Conservation (phyloP, 2,329 filamentous ascomycete genomes). For the Incumbomyces delicatus region DNA sequence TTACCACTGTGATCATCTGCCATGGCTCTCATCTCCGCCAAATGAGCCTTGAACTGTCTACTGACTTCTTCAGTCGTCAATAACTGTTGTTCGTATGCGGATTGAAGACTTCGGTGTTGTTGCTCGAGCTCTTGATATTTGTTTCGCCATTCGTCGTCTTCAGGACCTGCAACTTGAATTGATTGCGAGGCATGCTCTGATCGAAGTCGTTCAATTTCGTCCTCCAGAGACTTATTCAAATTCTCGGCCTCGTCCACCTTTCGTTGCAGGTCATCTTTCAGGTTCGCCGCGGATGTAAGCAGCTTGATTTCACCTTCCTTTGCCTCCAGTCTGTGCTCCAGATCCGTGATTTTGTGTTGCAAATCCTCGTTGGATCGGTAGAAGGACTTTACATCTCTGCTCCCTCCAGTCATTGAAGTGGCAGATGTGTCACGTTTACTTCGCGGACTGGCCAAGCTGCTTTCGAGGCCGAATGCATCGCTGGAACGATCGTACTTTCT, state of each 20-base stretch:
- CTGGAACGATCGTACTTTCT: slow-evolving; percentile 46
- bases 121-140: slow-evolving; percentile 47
- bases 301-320: slow-evolving; percentile 58
- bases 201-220: slow-evolving; percentile 46
- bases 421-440: slow-evolving; percentile 39
- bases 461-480: slow-evolving; percentile 55
- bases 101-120: slow-evolving; percentile 2
- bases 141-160: slow-evolving; percentile 48
- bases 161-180: slow-evolving; percentile 16
- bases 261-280: slow-evolving; percentile 70
- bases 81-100: slow-evolving; percentile 1
- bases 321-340: slow-evolving; percentile 59
- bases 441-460: slow-evolving; percentile 28
- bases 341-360: slow-evolving; percentile 59
- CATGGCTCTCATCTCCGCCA: slow-evolving; percentile 90
- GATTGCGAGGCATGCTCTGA: slow-evolving; percentile 4
- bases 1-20: slow-evolving; percentile 69
- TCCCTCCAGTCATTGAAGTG: slow-evolving; percentile 34
- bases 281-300: slow-evolving; percentile 41
- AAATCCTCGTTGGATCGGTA: slow-evolving; percentile 74
- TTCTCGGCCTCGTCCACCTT: slow-evolving; percentile 60
- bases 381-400: slow-evolving; percentile 59
- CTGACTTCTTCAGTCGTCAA: slow-evolving; percentile 77
- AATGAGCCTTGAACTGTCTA: slow-evolving; percentile 68
- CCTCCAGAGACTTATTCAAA: slow-evolving; percentile 53